Evolutionary conservation across 2,329 filamentous ascomycete species (phyloP), one percentile per base, ranked within the genome.

Genomic region (Huntiella moniliformis): DNA sequence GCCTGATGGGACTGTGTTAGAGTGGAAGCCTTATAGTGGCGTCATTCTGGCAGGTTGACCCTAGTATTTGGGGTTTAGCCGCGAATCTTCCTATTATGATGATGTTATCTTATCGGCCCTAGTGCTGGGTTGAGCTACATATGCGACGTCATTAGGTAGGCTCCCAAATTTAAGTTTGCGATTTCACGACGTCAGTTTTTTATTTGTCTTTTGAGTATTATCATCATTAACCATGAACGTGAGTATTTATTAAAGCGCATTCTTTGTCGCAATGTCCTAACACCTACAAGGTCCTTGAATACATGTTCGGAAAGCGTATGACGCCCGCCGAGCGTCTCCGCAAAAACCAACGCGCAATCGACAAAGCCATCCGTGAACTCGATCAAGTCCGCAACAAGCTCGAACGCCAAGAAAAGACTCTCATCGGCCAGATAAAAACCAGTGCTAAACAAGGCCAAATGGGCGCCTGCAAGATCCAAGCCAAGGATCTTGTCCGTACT

Each of bases 291-390:
- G 84, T 96, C 60, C 74, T 98, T 51, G 91, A 98, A 74, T 98
- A 91, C 87, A 88, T 88, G 35, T 98, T 98, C 60, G 91, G 91
- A 54, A 96, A 95, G 74, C 91, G 91, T 64, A 92, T 96, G 75
- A 98, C 91, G 70, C 88, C 91, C 3, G 85, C 86, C 17, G 82
- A 91, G 71, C 80, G 83, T 61, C 70, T 88, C 61, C 79, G 83
- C 62, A 88, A 88, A 70, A 93, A 98, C 63, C 91, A 96, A 66
- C 77, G 91, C 56, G 86, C 91, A 54, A 78, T 98, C 52, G 91
- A 98, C 64, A 94, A 95, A 68, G 93, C 91, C 8, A 91, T 96
- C 58, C 79, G 91, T 54, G 91, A 98, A 62, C 74, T 98, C 45
- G 91, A 98, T 58, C 81, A 93, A 52, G 88, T 95, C 61, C 75